A percentile compares a stretch with the other conserved stretches of the same genome.
Conservation (phyloP, 129 eudicot species). For the Heracleum sosnowskyi region DNA sequence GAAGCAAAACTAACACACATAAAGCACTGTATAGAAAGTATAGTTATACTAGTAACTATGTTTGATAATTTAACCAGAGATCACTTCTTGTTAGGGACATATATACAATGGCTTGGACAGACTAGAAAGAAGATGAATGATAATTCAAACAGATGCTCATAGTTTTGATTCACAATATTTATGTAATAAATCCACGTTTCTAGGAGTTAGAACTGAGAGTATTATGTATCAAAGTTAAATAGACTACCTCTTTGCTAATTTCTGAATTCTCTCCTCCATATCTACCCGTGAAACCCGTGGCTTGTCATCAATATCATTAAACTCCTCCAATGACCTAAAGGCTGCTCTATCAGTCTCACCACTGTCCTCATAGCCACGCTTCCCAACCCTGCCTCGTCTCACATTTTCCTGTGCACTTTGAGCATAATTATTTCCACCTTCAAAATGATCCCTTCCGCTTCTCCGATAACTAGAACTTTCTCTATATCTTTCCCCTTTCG, state of each 20-base stretch:
- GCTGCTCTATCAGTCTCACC: constrained; percentile 52
- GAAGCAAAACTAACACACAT: not conserved
- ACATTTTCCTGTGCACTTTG: constrained; percentile 15
- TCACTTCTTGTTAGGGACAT: not conserved
- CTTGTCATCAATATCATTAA: constrained; percentile 41
- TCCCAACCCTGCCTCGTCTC: constrained; percentile 12
- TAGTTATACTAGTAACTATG: too few species aligned
- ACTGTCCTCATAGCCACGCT: constrained; percentile 15
- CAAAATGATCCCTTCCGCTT: constrained; percentile 6
- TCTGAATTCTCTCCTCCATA: constrained; percentile 92
- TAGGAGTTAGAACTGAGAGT: not conserved
- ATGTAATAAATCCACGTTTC: not conserved
- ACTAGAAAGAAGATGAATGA: not conserved
- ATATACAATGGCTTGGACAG: not conserved
- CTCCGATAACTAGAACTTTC: constrained; percentile 10
- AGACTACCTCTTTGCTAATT: constrained; percentile 76
- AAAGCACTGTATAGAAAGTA: too few species aligned
- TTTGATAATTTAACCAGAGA: too few species aligned
- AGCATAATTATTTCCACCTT: constrained; percentile 7
- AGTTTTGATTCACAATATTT: not conserved
- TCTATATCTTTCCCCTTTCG: constrained; percentile 17
- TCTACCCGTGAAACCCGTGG: constrained; percentile 62
- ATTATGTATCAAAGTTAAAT: not conserved
- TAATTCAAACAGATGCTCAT: not conserved
- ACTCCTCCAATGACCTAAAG: constrained; percentile 42